Conservation (phyloP, 805 yeast species). For the Zygosaccharomyces kombuchaensis region DNA sequence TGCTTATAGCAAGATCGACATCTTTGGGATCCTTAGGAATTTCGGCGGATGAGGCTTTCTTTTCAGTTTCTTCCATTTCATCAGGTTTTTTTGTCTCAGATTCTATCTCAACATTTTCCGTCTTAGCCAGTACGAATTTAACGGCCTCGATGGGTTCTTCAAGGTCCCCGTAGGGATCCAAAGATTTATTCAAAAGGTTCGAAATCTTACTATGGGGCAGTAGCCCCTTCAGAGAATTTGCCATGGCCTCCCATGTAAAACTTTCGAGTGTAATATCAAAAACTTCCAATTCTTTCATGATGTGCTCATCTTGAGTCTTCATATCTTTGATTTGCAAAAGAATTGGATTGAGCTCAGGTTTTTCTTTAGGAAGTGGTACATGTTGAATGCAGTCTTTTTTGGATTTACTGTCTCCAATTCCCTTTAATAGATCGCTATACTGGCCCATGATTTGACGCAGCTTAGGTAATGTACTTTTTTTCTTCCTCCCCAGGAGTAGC, state of each 20-base stretch:
- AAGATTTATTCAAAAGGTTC: constrained; percentile 33
- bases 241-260: constrained; percentile 32
- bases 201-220: constrained; percentile 39
- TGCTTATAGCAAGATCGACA: constrained; percentile 16
- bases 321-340: constrained; percentile 34
- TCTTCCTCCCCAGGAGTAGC: constrained; percentile 20
- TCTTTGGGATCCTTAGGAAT: constrained; percentile 12
- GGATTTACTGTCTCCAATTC: constrained; percentile 16
- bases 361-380: constrained; percentile 25
- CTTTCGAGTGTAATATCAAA: constrained; percentile 22
- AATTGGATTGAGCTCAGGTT: constrained; percentile 25
- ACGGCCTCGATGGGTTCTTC: constrained; percentile 47
- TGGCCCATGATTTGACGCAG: constrained; percentile 15
- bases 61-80: constrained; percentile 19
- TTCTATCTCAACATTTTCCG: constrained; percentile 1
- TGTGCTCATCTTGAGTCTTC: constrained; percentile 36
- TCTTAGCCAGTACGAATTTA: constrained; percentile 29
- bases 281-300: constrained; percentile 35
- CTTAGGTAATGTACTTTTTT: constrained; percentile 30
- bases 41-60: neutral
- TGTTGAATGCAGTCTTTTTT: neutral
- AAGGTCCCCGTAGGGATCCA: constrained; percentile 51
- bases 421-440: constrained; percentile 16
- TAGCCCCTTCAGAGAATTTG: constrained; percentile 22
- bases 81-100: constrained; percentile 4